Evolutionary conservation across 495 filamentous ascomycete species (phyloP).

Genomic region (Penicillium lividum): DNA sequence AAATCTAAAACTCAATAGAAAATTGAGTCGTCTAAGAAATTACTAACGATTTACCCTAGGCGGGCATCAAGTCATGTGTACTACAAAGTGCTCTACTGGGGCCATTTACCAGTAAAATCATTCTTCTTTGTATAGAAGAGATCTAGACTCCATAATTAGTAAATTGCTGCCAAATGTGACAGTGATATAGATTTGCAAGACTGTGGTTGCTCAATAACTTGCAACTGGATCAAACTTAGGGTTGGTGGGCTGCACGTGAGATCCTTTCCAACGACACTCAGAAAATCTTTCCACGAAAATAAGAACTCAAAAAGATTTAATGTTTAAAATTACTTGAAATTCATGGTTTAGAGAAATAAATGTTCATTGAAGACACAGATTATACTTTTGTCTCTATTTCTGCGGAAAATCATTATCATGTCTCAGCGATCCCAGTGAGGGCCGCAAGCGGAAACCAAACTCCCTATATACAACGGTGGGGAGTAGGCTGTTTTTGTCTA

Average conservation of each 20-base stretch:
- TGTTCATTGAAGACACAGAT: constrained; percentile 1
- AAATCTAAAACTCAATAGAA: too few species aligned
- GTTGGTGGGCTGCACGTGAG: background rate
- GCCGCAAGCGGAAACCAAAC: constrained; percentile 13
- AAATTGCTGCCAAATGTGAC: background rate
- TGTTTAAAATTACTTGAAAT: background rate
- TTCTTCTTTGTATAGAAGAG: background rate
- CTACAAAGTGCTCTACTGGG: too few species aligned
- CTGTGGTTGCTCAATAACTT: background rate
- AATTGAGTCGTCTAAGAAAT: background rate
- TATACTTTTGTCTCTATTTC: constrained; percentile 17
- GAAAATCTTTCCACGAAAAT: background rate
- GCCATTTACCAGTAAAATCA: background rate
- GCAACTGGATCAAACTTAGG: background rate
- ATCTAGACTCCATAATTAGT: background rate
- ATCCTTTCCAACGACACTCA: background rate
- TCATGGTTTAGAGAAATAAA: background rate
- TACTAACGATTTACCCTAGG: background rate
- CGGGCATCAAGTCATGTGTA: background rate
- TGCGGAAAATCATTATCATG: constrained; percentile 27
- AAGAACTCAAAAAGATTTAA: background rate
- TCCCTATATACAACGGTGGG: constrained; percentile 21
- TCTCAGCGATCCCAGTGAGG: constrained; percentile 6
- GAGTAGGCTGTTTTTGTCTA: constrained; percentile 10
- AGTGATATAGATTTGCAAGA: background rate